Base-by-base conservation (phyloP, 257 asterid genomes). In the Apocynum venetum region DNA sequence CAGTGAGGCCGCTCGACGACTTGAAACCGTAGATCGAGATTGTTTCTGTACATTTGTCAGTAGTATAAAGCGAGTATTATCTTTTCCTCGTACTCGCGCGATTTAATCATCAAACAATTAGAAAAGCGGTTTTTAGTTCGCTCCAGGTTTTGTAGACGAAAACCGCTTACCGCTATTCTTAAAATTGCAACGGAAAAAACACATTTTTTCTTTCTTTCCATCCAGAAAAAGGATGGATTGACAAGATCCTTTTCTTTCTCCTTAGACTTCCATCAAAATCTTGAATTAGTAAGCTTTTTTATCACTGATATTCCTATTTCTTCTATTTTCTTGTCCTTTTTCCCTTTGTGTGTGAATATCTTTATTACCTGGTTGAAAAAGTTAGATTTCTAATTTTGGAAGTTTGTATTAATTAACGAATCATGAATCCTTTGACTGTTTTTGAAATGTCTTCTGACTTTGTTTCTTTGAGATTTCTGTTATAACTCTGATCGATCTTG, bases 201-300 rank as follows among this genome's bases (percentile, higher is more conserved):
- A 72, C 38, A 35, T 66, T 43, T 0, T 57, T 57, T 19, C 3
- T 57, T 6, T 55, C 61, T 55, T 55, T 55, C 61, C 61, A 55
- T 17, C n/a, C 8, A 55, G n/a, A 55, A 55, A 17, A 17, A 17
- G 61, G 1, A 2, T 57, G 63, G 72, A 70, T 84, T 73, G 83
- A 70, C 66, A 74, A 56, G 48, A n/a, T 17, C 57, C 55, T 25
- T 2, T 57, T 68, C 81, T 56, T 82, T 76, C 71, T 81, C 81
- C 66, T 41, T 65, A 41, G 74, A 40, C 71, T 53, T 46, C 7
- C 71, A 60, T 51, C 36, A 79, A 72, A 76, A 66, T 48, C 83
- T 77, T 79, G 82, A 78, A 80, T 52, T 79, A 82, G 61, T 55
- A 55, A 55, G 61, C n/a, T 55, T 4, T 46, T 46, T 8, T 46